Evolutionary conservation across 257 asterid genomes (phyloP).

Genomic region (Scutellaria barbata): DNA sequence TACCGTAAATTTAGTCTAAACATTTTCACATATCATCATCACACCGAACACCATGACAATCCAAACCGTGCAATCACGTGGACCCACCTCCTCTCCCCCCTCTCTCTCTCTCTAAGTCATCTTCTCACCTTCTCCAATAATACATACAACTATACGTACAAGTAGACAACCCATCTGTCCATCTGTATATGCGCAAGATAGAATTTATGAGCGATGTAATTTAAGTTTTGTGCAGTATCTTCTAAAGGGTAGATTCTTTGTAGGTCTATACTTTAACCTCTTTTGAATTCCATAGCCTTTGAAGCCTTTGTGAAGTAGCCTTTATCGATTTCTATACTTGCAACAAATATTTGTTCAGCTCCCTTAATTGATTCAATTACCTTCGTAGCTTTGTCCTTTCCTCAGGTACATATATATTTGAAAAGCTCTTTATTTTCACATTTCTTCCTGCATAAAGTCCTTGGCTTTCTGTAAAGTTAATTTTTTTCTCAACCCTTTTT

Average conservation of each 20-base stretch:
- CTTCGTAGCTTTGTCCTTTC: constrained; percentile 48
- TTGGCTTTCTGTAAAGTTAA: constrained; percentile 44
- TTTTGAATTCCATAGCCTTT: constrained; percentile 43
- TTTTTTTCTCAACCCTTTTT: constrained; percentile 35
- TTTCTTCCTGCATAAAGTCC: constrained; percentile 38
- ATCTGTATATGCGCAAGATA: constrained; percentile 16
- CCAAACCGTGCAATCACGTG: constrained; percentile 53
- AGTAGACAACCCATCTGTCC: constrained; percentile 23
- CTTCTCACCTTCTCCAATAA: constrained; percentile 35
- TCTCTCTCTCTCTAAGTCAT: constrained; percentile 25
- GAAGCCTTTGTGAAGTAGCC: constrained; percentile 37
- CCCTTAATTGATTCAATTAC: constrained; percentile 32
- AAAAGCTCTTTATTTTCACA: constrained; percentile 39
- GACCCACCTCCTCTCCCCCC: constrained; percentile 48
- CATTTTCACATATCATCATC: constrained; percentile 31
- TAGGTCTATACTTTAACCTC: constrained; percentile 36
- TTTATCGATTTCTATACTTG: not conserved
- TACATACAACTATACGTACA: not conserved
- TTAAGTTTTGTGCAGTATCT: constrained; percentile 13
- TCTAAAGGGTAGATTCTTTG: constrained; percentile 45
- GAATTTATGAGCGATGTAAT: constrained; percentile 7
- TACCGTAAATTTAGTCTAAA: no score
- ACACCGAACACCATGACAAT: constrained; percentile 28
- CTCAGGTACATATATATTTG: constrained; percentile 49
- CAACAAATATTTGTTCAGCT: constrained; percentile 27